Evolutionary conservation across 257 asterid species (phyloP), one percentile per base, ranked within the genome.

Genomic region (Echites panduratus): DNA sequence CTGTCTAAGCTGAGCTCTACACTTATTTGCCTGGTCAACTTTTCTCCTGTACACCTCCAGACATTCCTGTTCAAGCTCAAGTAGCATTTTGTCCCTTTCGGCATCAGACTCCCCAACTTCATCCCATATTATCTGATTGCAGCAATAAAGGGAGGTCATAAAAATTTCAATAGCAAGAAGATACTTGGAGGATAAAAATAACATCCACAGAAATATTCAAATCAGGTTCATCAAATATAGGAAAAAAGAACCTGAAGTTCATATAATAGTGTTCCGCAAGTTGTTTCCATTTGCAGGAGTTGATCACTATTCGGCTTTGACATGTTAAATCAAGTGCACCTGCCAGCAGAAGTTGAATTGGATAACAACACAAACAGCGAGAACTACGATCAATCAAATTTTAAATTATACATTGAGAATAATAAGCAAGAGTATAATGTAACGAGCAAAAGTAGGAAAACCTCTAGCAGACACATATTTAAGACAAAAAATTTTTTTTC

Each of bases 71-170:
- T 95, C 99, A 41, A 95, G 89, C 80, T 95, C 97, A 72, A 88
- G 88, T 77, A 95, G 78, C 92, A 87, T 89, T 64, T 80, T 86
- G 82, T 95, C 98, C 79, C 84, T 90, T 72, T 92, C 98, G 9
- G 81, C 40, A 78, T 89, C 98, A 71, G 96, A 71, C 84, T 95
- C 98, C 61, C 99, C 99, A 68, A 95, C 99, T 83, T 95, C 99
- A 48, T 95, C 97, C 99, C 99, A 95, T 83, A 95, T 92, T 77
- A 92, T 90, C 99, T 95, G 80, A 77, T 64, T 32, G 50, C 35
- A 59, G 53, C 85, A 75, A 27, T 27, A 73, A 61, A 63, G 35
- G 2, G 11, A 63, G 9, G 17, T 44, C 24, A 29, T 16, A 1
- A 45, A 24, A 16, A 77, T 70, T 43, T 32, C 29, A 35, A 72